Conservation (phyloP, 2,329 filamentous ascomycete genomes). For the Tolypocladium cylindrosporum region DNA sequence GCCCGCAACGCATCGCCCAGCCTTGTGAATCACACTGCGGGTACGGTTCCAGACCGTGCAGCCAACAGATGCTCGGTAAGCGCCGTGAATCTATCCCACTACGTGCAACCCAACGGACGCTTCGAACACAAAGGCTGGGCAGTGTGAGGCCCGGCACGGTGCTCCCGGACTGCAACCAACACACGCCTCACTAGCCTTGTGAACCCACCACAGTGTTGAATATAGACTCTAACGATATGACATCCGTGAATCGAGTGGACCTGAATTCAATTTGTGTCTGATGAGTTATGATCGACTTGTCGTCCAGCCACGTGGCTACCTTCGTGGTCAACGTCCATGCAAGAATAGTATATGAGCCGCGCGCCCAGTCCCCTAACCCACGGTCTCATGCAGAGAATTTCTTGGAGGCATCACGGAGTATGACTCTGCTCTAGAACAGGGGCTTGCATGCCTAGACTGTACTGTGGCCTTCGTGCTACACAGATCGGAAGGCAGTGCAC, state of each 20-base stretch:
- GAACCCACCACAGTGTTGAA: background rate
- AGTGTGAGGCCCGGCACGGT: background rate
- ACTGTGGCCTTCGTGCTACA: background rate
- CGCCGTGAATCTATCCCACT: background rate
- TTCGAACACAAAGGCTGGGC: background rate
- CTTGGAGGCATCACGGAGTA: background rate
- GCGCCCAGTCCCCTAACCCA: background rate
- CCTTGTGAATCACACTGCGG: background rate
- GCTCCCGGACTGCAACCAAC: background rate
- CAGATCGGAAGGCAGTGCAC: background rate
- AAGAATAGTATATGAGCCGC: background rate
- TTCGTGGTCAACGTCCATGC: background rate
- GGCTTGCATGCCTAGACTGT: background rate
- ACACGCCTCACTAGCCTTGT: background rate
- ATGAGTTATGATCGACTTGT: background rate
- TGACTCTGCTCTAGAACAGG: no score
- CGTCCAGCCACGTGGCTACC: background rate
- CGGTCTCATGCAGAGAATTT: background rate
- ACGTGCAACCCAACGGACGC: background rate
- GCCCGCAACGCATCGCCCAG: background rate
- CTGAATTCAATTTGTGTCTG: background rate
- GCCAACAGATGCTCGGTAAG: no score
- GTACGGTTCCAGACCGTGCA: no score
- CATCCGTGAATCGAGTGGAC: background rate
- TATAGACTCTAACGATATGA: background rate